Conservation (phyloP, 768 basidiomycete species). For the Hygrophoropsis aurantiaca region DNA sequence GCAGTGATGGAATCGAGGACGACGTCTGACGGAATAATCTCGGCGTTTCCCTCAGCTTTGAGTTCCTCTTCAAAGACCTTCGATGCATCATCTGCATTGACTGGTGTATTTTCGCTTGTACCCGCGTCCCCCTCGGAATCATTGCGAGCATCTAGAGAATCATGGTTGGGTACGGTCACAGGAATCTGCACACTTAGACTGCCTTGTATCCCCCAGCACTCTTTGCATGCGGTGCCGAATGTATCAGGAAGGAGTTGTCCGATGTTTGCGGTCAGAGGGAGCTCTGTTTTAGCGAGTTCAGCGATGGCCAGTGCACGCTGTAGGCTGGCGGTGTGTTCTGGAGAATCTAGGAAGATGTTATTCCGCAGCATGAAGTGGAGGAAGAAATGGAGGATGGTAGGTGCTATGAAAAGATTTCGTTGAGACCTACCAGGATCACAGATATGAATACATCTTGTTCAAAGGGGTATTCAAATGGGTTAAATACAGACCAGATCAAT, state of each 20-base stretch:
- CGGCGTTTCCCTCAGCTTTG: conserved; percentile 29
- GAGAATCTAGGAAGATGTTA: conserved; percentile 36
- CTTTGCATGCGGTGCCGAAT: conserved; percentile 50
- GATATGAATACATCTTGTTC: conserved; percentile 8
- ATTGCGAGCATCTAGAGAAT: neutral
- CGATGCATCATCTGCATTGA: no score
- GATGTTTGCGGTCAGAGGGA: conserved; percentile 41
- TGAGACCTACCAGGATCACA: conserved; percentile 37
- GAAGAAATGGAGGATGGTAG: conserved; percentile 45
- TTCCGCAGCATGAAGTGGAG: conserved; percentile 46
- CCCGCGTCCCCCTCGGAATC: conserved; percentile 1
- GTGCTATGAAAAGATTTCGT: conserved; percentile 40
- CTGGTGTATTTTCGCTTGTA: neutral
- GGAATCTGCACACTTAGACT: conserved; percentile 25
- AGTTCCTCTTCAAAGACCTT: conserved; percentile 38
- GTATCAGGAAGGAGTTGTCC: conserved; percentile 37
- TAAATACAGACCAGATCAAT: conserved; percentile 59
- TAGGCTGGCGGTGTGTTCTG: conserved; percentile 27
- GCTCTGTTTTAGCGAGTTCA: conserved; percentile 36
- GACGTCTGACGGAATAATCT: conserved; percentile 18
- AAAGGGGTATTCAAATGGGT: conserved; percentile 1
- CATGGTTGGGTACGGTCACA: neutral
- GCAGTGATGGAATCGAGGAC: conserved; percentile 29
- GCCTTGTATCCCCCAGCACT: conserved; percentile 47
- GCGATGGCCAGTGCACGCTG: conserved; percentile 44